Percentiles rank a stretch among this genome's conserved stretches.
Evolutionary conservation across 108 stramenopile genomes (phyloP).

Genomic region (Stephanodiscus minutulus): DNA sequence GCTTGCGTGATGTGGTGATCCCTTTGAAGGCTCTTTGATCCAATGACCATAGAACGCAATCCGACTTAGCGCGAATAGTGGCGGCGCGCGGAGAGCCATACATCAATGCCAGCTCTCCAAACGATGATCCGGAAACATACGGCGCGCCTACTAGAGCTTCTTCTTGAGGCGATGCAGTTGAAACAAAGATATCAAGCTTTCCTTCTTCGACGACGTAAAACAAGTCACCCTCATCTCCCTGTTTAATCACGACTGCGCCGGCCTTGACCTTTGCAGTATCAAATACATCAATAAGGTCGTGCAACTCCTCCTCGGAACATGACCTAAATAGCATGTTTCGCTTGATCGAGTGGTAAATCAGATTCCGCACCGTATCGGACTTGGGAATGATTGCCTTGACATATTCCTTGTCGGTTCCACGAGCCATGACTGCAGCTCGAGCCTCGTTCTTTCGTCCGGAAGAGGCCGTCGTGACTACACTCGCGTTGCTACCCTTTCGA

Average conservation of each 20-base stretch:
- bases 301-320: constrained; percentile 62
- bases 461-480: constrained; percentile 15
- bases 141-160: constrained; percentile 57
- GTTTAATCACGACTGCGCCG: constrained; percentile 65
- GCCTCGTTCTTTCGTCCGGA: constrained; percentile 35
- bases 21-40: constrained; percentile 83
- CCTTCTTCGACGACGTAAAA: constrained; percentile 81
- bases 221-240: constrained; percentile 83
- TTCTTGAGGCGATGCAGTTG: constrained; percentile 27
- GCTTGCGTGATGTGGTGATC: constrained; percentile 74
- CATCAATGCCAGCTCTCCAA: constrained; percentile 83
- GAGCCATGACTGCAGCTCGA: constrained; percentile 50
- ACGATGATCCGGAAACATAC: constrained; percentile 60
- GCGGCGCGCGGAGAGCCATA: constrained; percentile 92
- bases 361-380: constrained; percentile 54
- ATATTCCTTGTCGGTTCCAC: constrained; percentile 35
- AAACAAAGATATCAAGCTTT: constrained; percentile 47
- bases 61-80: constrained; percentile 78
- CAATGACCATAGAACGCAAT: constrained; percentile 81
- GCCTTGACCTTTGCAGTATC: constrained; percentile 49
- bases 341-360: constrained; percentile 69
- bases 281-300: constrained; percentile 78
- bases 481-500: constrained; percentile 22
- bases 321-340: constrained; percentile 71
- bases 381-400: constrained; percentile 61